Conservation (phyloP, 176 grass and related monocot species). For the Zoysia pacifica region DNA sequence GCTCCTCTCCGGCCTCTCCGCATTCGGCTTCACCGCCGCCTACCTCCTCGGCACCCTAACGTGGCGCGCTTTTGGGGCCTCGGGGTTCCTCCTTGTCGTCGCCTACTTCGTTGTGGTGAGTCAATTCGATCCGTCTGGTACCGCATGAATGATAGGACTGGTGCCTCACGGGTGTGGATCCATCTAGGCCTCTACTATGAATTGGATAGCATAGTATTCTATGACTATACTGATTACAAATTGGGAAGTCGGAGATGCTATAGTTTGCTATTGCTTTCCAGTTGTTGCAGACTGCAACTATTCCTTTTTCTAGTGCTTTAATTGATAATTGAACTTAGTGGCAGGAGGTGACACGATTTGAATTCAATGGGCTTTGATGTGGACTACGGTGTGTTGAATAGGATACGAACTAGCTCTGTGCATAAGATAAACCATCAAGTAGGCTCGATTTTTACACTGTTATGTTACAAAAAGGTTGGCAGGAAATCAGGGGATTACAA, state of each 20-base stretch:
- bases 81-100: slow-evolving; percentile 63
- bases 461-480: neutral
- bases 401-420: neutral
- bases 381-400: neutral
- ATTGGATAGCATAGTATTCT: neutral
- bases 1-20: slow-evolving; percentile 72
- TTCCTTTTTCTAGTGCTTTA: neutral
- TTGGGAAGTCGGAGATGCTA: neutral
- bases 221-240: neutral
- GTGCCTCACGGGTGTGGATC: neutral
- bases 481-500: neutral
- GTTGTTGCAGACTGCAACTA: neutral
- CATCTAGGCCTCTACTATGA: no score
- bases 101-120: slow-evolving; percentile 81
- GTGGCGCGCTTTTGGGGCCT: slow-evolving; percentile 70
- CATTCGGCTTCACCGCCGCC: slow-evolving; percentile 63
- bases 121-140: neutral
- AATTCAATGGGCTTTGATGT: neutral
- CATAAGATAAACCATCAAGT: neutral
- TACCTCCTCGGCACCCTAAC: slow-evolving; percentile 73
- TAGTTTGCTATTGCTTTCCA: neutral
- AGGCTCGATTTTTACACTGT: neutral
- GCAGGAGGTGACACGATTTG: neutral
- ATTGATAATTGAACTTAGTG: slow-evolving; percentile 6
- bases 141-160: neutral